These are phyloP conservation scores for Fraxinus greggii DNA, from an alignment of 305 asterid genomes.

Conservation along the genomic window DNA sequence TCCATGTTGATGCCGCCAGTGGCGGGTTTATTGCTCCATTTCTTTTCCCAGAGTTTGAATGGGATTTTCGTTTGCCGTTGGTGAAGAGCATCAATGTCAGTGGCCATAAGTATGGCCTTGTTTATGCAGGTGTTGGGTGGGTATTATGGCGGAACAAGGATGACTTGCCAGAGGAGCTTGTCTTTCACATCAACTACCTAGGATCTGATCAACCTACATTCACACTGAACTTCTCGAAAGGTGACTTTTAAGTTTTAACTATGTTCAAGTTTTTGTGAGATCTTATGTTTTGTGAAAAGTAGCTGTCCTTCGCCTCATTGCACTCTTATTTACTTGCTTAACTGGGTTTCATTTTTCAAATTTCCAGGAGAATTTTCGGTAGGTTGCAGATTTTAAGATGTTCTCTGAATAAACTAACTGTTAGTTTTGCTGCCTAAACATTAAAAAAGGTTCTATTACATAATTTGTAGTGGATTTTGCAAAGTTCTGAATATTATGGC, in stretches of 20 bases:
- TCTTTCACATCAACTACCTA: conserved; percentile 65
- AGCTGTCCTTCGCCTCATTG: not conserved
- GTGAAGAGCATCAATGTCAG: conserved; percentile 68
- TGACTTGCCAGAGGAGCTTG: conserved; percentile 58
- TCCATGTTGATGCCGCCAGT: conserved; percentile 75
- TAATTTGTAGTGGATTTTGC: not conserved
- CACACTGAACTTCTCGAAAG: conserved; percentile 68
- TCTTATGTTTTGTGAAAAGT: not conserved
- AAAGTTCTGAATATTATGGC: not conserved
- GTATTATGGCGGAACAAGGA: conserved; percentile 58
- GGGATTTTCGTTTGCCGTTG: conserved; percentile 67
- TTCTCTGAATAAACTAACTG: not conserved
- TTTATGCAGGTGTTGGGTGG: conserved; percentile 70
- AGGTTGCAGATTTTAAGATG: not conserved
- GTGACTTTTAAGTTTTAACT: conserved; percentile 13
- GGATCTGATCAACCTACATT: conserved; percentile 76
- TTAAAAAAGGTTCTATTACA: not conserved
- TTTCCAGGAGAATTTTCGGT: not conserved
- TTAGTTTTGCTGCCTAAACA: not conserved
- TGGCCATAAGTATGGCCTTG: conserved; percentile 36
- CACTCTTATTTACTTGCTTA: not conserved
- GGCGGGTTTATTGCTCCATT: conserved; percentile 72
- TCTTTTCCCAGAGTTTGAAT: conserved; percentile 55
- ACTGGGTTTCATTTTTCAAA: not conserved
- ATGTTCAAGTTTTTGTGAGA: not conserved